Conservation (phyloP, 169 alveolate species). For the Eimeria tenella region DNA sequence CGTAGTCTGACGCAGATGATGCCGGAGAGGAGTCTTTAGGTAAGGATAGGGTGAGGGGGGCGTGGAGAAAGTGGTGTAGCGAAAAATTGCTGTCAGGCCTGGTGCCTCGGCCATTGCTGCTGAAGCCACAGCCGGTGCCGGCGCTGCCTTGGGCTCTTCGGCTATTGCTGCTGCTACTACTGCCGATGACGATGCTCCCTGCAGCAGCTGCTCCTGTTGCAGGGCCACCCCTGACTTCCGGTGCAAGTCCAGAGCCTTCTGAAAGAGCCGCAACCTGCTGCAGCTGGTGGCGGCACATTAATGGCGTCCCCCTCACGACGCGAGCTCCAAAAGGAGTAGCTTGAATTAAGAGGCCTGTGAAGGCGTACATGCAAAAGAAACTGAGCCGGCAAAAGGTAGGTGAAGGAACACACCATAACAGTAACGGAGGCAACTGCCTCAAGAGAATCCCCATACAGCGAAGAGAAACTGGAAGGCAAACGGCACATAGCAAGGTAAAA, state of each 20-base stretch:
- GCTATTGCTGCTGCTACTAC: conserved; percentile 17
- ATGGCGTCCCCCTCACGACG: conserved; percentile 46
- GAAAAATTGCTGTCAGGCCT: neutral
- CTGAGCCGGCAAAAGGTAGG: neutral
- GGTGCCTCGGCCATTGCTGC: neutral
- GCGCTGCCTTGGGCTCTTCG: neutral
- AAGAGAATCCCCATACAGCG: neutral
- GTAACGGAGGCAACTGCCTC: neutral
- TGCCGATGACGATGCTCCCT: neutral
- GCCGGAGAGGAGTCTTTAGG: neutral
- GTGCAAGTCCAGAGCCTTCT: neutral
- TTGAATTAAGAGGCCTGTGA: neutral
- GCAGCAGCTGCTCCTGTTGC: neutral
- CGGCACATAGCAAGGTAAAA: neutral
- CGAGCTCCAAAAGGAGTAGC: conserved; percentile 67
- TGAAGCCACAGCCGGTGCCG: neutral
- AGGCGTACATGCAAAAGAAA: neutral
- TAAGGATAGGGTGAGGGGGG: neutral
- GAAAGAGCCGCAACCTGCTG: conserved; percentile 1
- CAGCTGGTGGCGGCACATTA: conserved; percentile 67
- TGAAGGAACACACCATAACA: neutral
- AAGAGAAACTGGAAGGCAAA: neutral
- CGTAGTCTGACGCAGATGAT: neutral
- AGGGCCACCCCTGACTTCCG: neutral
- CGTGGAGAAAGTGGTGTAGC: neutral